Evolutionary conservation across 106 monocot species (phyloP), one percentile per base, ranked within the genome.

Genomic region (Acanthochlamys bracteata): DNA sequence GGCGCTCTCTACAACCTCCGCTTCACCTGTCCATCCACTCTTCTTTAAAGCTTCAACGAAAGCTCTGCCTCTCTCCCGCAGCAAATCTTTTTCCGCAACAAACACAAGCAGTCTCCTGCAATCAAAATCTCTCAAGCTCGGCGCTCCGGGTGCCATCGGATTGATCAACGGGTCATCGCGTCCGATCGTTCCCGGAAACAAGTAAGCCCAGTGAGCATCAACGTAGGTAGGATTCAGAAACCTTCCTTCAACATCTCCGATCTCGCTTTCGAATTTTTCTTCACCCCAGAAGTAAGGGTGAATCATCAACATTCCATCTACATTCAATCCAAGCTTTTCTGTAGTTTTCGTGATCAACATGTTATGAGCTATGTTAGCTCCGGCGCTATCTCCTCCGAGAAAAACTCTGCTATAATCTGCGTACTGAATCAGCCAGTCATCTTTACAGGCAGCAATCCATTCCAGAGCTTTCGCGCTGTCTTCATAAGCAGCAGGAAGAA

Each of bases 221-320:
- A 55, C 15, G 3, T 3, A 3, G 1, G 55, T 1, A 20, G 22
- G 22, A 22, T 19, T 55, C 3, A 55, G 55, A 55, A 55, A 55
- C 55, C 20, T 55, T 20, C 22, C 22, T 10, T 22, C 55, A 20
- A 20, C 55, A 1, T 55, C 55, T 19, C 3, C 55, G 20, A 55
- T 55, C 20, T 55, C 55, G 19, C 19, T 20, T 20, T 55, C 55
- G 20, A 55, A 22, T 17, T 49, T 49, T 9, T 49, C 6, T 49
- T 14, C 12, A 26, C 75, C 75, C 75, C 75, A 75, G 49, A 75
- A 69, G 64, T 45, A 63, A 3, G 75, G 23, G 22, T 75, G 75
- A 13, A 75, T 21, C 56, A 69, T 13, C 0, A 64, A 24, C 46
- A 64, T 9, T 16, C 75, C 69, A 17, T 69, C 69, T 6, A 69